Conservation (phyloP, 495 filamentous ascomycete species). For the Annulohypoxylon bovei region DNA sequence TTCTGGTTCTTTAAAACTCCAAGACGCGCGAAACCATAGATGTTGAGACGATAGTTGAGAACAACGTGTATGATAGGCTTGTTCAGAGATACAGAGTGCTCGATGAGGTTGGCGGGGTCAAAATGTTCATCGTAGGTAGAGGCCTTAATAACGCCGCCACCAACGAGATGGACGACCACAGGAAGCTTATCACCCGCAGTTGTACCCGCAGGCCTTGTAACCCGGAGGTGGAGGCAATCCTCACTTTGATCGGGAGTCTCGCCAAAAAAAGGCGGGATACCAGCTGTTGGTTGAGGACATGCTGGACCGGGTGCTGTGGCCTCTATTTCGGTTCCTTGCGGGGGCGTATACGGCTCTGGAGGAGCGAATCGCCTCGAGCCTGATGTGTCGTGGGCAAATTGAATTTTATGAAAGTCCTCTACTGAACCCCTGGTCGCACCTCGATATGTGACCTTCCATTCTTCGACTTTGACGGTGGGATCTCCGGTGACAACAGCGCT, state of each 20-base stretch:
- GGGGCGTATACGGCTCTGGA: neutral
- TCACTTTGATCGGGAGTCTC: neutral
- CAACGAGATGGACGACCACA: neutral
- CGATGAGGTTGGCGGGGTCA: neutral
- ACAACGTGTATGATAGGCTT: slow-evolving; percentile 1
- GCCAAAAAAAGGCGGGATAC: neutral
- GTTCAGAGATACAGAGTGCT: neutral
- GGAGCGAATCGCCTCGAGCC: neutral
- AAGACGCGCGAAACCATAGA: slow-evolving; percentile 1
- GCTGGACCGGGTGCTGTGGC: neutral
- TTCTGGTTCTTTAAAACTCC: neutral
- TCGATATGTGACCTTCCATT: neutral
- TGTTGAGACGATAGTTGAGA: neutral
- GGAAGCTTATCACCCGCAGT: neutral
- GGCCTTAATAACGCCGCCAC: neutral
- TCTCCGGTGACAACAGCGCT: no score
- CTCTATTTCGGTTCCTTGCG: neutral
- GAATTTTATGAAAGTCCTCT: neutral
- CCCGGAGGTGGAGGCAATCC: neutral
- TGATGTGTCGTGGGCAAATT: neutral
- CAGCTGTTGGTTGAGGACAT: neutral
- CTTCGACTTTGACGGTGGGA: no score
- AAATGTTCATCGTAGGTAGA: neutral
- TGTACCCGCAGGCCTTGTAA: neutral
- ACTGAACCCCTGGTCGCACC: neutral